These are phyloP conservation scores for Phoma sp. DNA, from an alignment of 2,329 filamentous ascomycete species.

Conservation along the genomic window DNA sequence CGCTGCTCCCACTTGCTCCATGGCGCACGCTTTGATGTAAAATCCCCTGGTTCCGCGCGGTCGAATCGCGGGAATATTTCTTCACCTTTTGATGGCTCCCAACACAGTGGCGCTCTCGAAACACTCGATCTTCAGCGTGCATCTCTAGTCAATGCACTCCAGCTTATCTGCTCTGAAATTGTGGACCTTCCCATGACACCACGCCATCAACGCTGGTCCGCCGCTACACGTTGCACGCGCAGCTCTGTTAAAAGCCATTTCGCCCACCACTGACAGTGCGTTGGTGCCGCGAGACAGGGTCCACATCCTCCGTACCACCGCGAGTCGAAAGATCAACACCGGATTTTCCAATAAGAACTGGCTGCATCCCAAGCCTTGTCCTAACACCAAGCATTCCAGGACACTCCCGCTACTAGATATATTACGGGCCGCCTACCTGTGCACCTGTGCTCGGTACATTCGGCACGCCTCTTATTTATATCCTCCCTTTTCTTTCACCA, in stretches of 20 bases:
- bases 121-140: constrained; percentile 10
- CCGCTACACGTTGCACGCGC: constrained; percentile 34
- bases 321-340: constrained; percentile 41
- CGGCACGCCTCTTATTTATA: constrained; percentile 8
- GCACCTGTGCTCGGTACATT: constrained; percentile 19
- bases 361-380: constrained; percentile 30
- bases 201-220: constrained; percentile 33
- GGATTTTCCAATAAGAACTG: constrained; percentile 39
- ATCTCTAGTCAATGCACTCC: constrained; percentile 25
- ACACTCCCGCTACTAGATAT: constrained; percentile 39
- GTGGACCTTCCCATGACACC: constrained; percentile 22
- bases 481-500: constrained; percentile 11
- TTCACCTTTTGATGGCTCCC: constrained; percentile 3
- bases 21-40: constrained; percentile 2
- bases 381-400: constrained; percentile 36
- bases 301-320: constrained; percentile 31
- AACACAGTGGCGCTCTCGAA: constrained; percentile 13
- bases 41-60: constrained; percentile 6
- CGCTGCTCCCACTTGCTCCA: constrained; percentile 8
- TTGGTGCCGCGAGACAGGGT: constrained; percentile 27
- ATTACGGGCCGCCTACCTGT: constrained; percentile 37
- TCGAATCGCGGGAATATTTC: constrained; percentile 3
- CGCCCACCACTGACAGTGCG: constrained; percentile 25
- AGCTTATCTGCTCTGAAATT: constrained; percentile 30
- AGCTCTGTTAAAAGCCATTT: constrained; percentile 26